These are phyloP conservation scores for Nothophaeocryptopus gaeumannii DNA, from an alignment of 2,329 filamentous ascomycete genomes.

Conservation along the genomic window DNA sequence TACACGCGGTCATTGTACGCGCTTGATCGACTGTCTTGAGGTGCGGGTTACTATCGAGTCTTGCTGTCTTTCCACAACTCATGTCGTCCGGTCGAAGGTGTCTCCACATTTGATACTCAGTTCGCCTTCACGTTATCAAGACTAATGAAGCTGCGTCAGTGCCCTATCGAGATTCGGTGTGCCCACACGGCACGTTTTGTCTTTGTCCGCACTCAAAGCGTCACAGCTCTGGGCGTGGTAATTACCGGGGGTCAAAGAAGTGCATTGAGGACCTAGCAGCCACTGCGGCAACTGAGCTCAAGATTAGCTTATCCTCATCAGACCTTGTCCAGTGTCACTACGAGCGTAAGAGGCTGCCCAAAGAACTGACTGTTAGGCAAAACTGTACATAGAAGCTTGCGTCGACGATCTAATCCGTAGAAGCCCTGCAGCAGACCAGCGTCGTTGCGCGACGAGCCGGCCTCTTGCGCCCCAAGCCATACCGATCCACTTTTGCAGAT, in stretches of 20 bases:
- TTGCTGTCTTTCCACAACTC: too few species aligned
- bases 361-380: slow-evolving; percentile 13
- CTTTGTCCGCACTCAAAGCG: slow-evolving; percentile 29
- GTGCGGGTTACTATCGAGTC: too few species aligned
- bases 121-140: too few species aligned
- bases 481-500: slow-evolving; percentile 1
- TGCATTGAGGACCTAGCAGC: slow-evolving; percentile 24
- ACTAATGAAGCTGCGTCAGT: too few species aligned
- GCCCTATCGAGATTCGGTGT: too few species aligned
- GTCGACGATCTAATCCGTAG: not conserved
- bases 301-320: slow-evolving; percentile 20
- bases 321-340: slow-evolving; percentile 11
- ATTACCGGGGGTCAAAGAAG: slow-evolving; percentile 25
- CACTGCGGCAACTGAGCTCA: slow-evolving; percentile 17
- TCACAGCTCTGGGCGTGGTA: slow-evolving; percentile 18
- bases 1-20: not conserved
- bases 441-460: slow-evolving; percentile 23
- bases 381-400: slow-evolving; percentile 6
- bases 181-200: slow-evolving; percentile 1
- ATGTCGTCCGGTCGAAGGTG: too few species aligned
- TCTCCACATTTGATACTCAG: too few species aligned
- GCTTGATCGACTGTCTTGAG: too few species aligned
- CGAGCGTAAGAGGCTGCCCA: slow-evolving; percentile 22
- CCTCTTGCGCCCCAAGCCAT: slow-evolving; percentile 22
- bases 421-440: not conserved